phyloP scores from a whole-genome alignment of 305 asterid species.

The Euphrasia arctica region DNA sequence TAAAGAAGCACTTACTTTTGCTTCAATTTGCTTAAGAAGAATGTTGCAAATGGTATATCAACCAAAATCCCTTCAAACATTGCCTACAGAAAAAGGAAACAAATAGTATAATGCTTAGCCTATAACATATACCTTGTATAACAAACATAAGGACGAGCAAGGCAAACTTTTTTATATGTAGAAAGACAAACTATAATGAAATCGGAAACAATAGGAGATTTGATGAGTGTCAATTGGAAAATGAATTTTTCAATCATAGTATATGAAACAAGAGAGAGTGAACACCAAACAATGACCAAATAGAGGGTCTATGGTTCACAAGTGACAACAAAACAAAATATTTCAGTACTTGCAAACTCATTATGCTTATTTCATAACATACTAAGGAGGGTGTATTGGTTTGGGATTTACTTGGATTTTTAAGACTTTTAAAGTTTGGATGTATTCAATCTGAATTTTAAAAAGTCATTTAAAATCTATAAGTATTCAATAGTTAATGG shows the following conservation, averaged over 20 bases:
- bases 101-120: slow-evolving; percentile 2
- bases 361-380: not conserved
- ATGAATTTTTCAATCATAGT: slow-evolving; percentile 12
- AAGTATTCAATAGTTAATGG: too few species aligned
- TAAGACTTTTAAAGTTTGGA: too few species aligned
- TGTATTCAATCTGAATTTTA: too few species aligned
- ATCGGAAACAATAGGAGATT: slow-evolving; percentile 4
- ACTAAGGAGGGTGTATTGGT: too few species aligned
- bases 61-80: slow-evolving; percentile 98
- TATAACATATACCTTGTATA: slow-evolving; percentile 1
- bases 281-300: not conserved
- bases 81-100: slow-evolving; percentile 53
- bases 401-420: too few species aligned
- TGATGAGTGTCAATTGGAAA: slow-evolving; percentile 13
- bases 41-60: slow-evolving; percentile 97
- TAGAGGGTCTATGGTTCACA: slow-evolving; percentile 2
- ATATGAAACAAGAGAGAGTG: not conserved
- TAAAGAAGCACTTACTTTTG: slow-evolving; percentile 65
- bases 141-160: not conserved
- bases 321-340: not conserved
- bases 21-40: slow-evolving; percentile 96
- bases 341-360: slow-evolving; percentile 11
- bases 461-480: too few species aligned
- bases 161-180: slow-evolving; percentile 12
- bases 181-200: slow-evolving; percentile 8